Percentiles rank a stretch among this genome's conserved stretches.
Evolutionary conservation across 202 grass and related monocot genomes (phyloP).

Genomic region (Elaeis oleifera): DNA sequence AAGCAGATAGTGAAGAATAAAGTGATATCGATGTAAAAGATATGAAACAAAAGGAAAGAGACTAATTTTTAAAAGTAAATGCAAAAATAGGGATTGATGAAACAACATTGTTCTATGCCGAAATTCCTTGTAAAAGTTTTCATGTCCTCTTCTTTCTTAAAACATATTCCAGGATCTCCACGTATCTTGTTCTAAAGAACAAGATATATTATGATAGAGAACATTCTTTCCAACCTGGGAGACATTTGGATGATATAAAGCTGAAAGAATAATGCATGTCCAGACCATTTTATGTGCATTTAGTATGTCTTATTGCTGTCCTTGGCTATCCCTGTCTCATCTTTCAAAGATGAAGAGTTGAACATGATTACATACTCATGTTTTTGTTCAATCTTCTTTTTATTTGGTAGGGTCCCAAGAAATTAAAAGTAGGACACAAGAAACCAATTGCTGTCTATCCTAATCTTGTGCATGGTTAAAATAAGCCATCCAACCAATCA

Average conservation of each 20-base stretch:
- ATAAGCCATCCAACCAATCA: conserved; percentile 2
- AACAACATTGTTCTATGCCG: conserved; percentile 1
- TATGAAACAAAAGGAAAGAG: conserved; percentile 1
- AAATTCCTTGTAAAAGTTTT: conserved; percentile 18
- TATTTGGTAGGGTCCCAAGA: not conserved
- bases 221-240: not conserved
- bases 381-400: not conserved
- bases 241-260: not conserved
- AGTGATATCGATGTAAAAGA: conserved; percentile 6
- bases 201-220: not conserved
- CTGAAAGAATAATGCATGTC: conserved; percentile 3
- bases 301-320: not conserved
- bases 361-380: no score
- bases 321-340: no score
- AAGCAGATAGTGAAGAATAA: conserved; percentile 20
- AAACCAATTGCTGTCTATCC: not conserved
- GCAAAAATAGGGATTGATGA: not conserved
- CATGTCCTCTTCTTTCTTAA: not conserved
- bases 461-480: not conserved
- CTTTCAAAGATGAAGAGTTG: no score
- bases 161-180: not conserved
- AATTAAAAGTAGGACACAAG: not conserved
- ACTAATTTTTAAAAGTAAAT: not conserved
- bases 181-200: not conserved
- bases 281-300: not conserved